Base-by-base conservation (phyloP, 2,329 filamentous ascomycete species). In the Remersonia thermophila region DNA sequence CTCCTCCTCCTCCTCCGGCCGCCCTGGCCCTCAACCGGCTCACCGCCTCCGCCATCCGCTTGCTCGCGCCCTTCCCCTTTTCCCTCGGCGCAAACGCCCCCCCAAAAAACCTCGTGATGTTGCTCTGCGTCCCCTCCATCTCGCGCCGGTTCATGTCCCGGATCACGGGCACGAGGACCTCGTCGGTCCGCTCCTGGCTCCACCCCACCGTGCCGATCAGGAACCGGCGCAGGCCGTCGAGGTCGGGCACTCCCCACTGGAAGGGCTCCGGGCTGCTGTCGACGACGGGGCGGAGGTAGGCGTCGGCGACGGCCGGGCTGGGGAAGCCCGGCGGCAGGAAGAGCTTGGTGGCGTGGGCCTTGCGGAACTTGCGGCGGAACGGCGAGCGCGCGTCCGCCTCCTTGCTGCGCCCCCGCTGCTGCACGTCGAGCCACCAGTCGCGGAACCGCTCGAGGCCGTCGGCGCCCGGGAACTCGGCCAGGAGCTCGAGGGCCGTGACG, bases 121-220 rank as follows among this genome's bases (percentile, higher is more conserved):
- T 98, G 40, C 77, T 79, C 64, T 98, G 91, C 13, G 89, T 96
- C 6, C 91, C 91, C 60, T 96, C 91, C 18, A 76, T 69, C 46
- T 84, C 82, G 27, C 91, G 71, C 3, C 76, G 73, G 55, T 96
- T 96, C 83, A 98, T 93, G 52, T 98, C 91, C 38, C 79, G 72
- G 44, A 98, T 91, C 1, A 98, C 93, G 0, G 91, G 91, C 1
- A 98, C 84, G 2, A 98, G 71, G 2, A 98, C 83, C 57, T 98
- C 91, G 51, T 98, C 91, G 0, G 89, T 96, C 7, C 86, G 70
- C 57, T 96, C 89, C 55, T 82, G 79, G 37, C 69, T 77, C 91
- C 91, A 98, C 0, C 91, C 91, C 47, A 98, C 84, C 2, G 89
- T 95, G 1, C 73, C 66, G 82, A 93, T 94, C 27, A 98, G 65